Evolutionary conservation across 176 grass and related monocot species (phyloP).

Genomic region (Pontederia paniculata): DNA sequence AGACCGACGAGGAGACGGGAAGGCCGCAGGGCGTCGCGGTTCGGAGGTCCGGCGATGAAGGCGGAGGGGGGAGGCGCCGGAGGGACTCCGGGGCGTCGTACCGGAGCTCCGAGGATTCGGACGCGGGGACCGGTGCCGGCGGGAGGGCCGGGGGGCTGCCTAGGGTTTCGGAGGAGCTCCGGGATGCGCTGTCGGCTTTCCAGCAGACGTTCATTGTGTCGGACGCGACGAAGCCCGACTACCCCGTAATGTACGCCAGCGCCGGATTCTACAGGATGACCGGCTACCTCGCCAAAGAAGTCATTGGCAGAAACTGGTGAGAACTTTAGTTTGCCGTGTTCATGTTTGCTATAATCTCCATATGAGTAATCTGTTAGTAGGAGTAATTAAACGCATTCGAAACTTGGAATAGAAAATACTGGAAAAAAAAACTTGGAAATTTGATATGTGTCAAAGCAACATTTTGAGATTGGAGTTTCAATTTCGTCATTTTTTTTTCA

Average conservation of each 20-base stretch:
- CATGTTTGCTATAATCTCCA: too few species aligned
- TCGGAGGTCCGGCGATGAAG: conserved; percentile 29
- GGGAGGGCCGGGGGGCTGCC: conserved; percentile 21
- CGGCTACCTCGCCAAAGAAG: conserved; percentile 54
- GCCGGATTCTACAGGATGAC: conserved; percentile 89
- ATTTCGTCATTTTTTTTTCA: too few species aligned
- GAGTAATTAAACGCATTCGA: too few species aligned
- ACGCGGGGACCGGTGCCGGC: neutral
- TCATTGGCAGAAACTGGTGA: conserved; percentile 77
- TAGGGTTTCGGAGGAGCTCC: conserved; percentile 78
- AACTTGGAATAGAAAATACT: too few species aligned
- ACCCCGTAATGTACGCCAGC: conserved; percentile 88
- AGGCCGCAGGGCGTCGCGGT: conserved; percentile 45
- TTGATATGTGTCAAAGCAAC: too few species aligned
- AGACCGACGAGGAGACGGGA: conserved; percentile 72
- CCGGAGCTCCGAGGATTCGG: conserved; percentile 18
- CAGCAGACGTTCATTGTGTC: conserved; percentile 96
- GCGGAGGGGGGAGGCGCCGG: neutral
- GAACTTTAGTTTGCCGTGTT: too few species aligned
- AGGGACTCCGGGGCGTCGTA: neutral
- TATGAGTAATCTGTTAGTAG: too few species aligned
- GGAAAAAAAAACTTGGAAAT: too few species aligned
- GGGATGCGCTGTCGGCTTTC: conserved; percentile 63
- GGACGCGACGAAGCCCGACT: conserved; percentile 69
- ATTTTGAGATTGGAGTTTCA: too few species aligned